Evolutionary conservation across 164 flowering plant genomes (phyloP).

Genomic region (Liquidambar formosana): DNA sequence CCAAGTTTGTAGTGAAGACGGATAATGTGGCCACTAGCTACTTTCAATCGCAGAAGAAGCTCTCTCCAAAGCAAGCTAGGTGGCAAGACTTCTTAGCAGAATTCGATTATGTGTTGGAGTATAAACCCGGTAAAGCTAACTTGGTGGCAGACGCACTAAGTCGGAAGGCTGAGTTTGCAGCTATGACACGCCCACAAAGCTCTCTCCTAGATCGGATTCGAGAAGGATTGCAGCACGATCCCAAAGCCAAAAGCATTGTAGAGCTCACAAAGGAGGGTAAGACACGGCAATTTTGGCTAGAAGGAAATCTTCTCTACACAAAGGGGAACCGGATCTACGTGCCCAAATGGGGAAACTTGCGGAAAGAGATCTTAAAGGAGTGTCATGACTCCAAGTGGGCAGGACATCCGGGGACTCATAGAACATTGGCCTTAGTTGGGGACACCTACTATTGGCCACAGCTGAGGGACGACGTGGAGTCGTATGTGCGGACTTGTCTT

Average conservation of each 20-base stretch:
- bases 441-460: not conserved
- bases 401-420: not conserved
- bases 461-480: not conserved
- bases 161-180: too few relatives aligned
- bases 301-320: not conserved
- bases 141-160: not conserved
- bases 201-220: too few relatives aligned
- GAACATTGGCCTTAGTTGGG: not conserved
- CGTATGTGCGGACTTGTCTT: not conserved
- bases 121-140: not conserved
- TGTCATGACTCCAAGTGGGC: not conserved
- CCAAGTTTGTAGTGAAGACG: not conserved
- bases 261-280: too few relatives aligned
- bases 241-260: too few relatives aligned
- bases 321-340: not conserved
- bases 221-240: too few relatives aligned
- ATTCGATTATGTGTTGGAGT: not conserved
- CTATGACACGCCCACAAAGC: too few relatives aligned
- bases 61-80: not conserved
- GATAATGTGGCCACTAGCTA: constrained; percentile 2
- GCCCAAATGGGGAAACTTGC: not conserved
- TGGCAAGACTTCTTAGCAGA: constrained; percentile 3
- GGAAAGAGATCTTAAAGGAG: not conserved
- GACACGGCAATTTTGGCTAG: not conserved
- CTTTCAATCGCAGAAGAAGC: constrained; percentile 1